Evolutionary conservation across 1,284 basidiomycete genomes (phyloP).

Genomic region (Irpex sp.): DNA sequence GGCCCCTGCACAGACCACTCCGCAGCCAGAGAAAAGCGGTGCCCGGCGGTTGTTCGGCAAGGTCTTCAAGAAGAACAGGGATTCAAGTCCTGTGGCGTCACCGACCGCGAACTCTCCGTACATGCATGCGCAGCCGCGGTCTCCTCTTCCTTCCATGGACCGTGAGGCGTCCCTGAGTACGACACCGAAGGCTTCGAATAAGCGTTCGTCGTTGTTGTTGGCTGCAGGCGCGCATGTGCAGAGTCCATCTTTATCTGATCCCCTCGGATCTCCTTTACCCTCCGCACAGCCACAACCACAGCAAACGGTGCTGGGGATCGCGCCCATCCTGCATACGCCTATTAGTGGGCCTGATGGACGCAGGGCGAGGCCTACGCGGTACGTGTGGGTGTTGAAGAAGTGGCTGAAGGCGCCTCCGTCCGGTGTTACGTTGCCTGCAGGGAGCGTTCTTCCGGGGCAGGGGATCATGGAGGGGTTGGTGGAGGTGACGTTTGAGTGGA

Average conservation of each 20-base stretch:
- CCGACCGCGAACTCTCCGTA: slow-evolving; percentile 1
- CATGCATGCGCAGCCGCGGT: not conserved
- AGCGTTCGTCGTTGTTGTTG: slow-evolving; percentile 21
- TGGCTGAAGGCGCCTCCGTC: slow-evolving; percentile 64
- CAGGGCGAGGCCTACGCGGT: slow-evolving; percentile 51
- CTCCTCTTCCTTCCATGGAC: slow-evolving; percentile 9
- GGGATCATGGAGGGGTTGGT: slow-evolving; percentile 31
- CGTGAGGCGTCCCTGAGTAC: slow-evolving; percentile 7
- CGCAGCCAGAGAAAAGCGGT: slow-evolving; percentile 17
- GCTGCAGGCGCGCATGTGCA: slow-evolving; percentile 3
- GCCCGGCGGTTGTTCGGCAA: slow-evolving; percentile 70
- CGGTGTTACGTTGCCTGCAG: slow-evolving; percentile 4
- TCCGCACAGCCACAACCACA: slow-evolving; percentile 31
- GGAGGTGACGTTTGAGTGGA: slow-evolving; percentile 77
- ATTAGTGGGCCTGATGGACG: slow-evolving; percentile 21
- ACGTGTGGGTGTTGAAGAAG: slow-evolving; percentile 78
- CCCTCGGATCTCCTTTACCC: slow-evolving; percentile 17
- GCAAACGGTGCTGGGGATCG: slow-evolving; percentile 61
- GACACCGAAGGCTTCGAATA: slow-evolving; percentile 9
- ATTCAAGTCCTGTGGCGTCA: slow-evolving; percentile 21
- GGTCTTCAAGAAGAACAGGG: slow-evolving; percentile 62
- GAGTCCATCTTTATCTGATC: slow-evolving; percentile 11
- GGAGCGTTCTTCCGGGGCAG: not conserved
- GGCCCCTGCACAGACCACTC: slow-evolving; percentile 15
- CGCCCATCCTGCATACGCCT: slow-evolving; percentile 47